Base-by-base conservation (phyloP, 75 land plant genomes). In the Larix kaempferi region DNA sequence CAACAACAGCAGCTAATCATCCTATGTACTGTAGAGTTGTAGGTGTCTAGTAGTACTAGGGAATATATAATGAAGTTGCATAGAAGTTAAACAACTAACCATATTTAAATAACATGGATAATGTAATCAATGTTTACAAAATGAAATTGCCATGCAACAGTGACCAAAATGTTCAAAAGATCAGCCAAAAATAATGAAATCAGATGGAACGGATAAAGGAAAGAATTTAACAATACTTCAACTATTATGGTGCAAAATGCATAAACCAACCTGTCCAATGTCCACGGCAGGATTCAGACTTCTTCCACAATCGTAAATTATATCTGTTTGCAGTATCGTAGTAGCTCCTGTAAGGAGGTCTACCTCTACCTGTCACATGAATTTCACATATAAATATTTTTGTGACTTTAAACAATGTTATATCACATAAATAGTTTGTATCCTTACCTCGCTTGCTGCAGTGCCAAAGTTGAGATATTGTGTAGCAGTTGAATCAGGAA, bases 261-360 rank as follows among this genome's bases (percentile, higher is more conserved):
- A 73, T 15, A 22, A 49, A 23, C 74, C 59, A 39, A 95, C 95
- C 91, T 95, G 96, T 78, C 99, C 99, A 60, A 96, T 76, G 80
- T 96, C 99, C 39, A 96, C 90, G 41, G 99, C 94, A 66, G 99
- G 97, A 77, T 96, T 96, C 78, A 96, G 73, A 80, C 98, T 93
- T 78, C 84, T 89, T 21, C 96, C 96, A 80, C 92, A 86, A 52
- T 96, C 99, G 83, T 93, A 90, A 0, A 89, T 78, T 27, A 93
- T 84, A 78, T 96, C 94, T 55, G 91, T 35, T 33, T 76, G 79
- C 79, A 96, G 60, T 57, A 96, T 88, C 78, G 82, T 87, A 14
- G 91, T 89, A 52, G 88, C 90, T 65, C 99, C 94, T n/a, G 96
- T 90, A 25, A 96, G 84, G 71, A 89, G 78, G 78, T 96, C 85